Evolutionary conservation across 441 rosid species (phyloP).

Genomic region (Metrosideros polymorpha): DNA sequence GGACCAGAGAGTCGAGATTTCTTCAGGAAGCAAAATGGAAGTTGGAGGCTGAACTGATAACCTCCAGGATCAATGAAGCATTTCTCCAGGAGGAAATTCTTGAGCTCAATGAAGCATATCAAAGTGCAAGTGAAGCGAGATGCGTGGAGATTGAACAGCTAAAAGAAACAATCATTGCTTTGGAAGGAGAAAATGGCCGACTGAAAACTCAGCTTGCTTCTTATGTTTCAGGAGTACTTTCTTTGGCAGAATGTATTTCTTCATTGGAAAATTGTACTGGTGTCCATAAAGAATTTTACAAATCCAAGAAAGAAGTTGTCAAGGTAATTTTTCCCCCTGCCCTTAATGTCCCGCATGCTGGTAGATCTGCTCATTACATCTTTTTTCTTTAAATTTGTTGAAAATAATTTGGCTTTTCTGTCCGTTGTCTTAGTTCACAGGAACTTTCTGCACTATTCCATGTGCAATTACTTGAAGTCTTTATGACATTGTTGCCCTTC

Average conservation of each 20-base stretch:
- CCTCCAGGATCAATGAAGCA: slow-evolving; percentile 39
- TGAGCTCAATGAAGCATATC: slow-evolving; percentile 44
- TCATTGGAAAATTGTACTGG: slow-evolving; percentile 52
- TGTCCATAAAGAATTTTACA: slow-evolving; percentile 7
- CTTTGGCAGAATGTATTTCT: slow-evolving; percentile 48
- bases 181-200: slow-evolving; percentile 54
- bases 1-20: slow-evolving; percentile 28
- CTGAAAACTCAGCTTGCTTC: slow-evolving; percentile 43
- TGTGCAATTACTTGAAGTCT: background rate
- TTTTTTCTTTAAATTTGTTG: background rate
- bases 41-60: slow-evolving; percentile 44
- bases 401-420: background rate
- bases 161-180: slow-evolving; percentile 38
- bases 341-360: background rate
- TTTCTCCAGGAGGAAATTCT: slow-evolving; percentile 45
- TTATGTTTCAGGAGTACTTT: slow-evolving; percentile 38
- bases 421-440: background rate
- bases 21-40: slow-evolving; percentile 28
- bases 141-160: slow-evolving; percentile 43
- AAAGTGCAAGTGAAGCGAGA: slow-evolving; percentile 29
- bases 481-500: background rate
- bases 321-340: slow-evolving; percentile 29
- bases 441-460: background rate
- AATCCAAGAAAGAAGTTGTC: slow-evolving; percentile 15
- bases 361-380: background rate